phyloP scores from a whole-genome alignment of 139 green algal species.

The Chlorokybus atmophyticus region DNA sequence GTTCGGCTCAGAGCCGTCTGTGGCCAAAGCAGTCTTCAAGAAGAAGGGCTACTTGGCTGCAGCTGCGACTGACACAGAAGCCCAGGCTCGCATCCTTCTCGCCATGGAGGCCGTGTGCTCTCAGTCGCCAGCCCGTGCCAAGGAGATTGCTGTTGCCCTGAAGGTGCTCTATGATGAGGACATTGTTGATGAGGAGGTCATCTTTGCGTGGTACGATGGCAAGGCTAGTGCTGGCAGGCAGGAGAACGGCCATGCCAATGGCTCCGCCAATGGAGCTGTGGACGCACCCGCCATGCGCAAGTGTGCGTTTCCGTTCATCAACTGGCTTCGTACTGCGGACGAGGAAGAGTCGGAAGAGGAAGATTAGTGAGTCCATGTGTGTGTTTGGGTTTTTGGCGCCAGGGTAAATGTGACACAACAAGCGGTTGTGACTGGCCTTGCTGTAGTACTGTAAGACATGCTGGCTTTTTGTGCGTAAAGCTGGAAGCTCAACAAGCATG shows the following conservation, averaged over 20 bases:
- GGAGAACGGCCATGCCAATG: constrained; percentile 34
- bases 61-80: constrained; percentile 4
- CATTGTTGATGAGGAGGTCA: constrained; percentile 69
- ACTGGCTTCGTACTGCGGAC: constrained; percentile 64
- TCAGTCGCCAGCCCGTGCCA: constrained; percentile 23
- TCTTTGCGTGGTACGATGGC: constrained; percentile 35
- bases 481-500: too few species aligned
- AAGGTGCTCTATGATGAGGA: constrained; percentile 81
- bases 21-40: constrained; percentile 18
- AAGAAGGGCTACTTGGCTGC: constrained; percentile 21
- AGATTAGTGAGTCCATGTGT: too few species aligned
- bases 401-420: too few species aligned
- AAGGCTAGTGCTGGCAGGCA: background rate
- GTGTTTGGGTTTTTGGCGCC: too few species aligned
- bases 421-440: too few species aligned
- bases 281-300: constrained; percentile 42
- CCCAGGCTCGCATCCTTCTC: constrained; percentile 19
- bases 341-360: constrained; percentile 33
- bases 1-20: constrained; percentile 9
- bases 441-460: too few species aligned
- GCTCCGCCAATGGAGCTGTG: too few species aligned
- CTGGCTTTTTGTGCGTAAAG: too few species aligned
- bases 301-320: constrained; percentile 50
- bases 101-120: constrained; percentile 29
- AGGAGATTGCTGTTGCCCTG: constrained; percentile 57